Evolutionary conservation across 805 yeast genomes (phyloP).

Genomic region (Kazachstania psychrophila): DNA sequence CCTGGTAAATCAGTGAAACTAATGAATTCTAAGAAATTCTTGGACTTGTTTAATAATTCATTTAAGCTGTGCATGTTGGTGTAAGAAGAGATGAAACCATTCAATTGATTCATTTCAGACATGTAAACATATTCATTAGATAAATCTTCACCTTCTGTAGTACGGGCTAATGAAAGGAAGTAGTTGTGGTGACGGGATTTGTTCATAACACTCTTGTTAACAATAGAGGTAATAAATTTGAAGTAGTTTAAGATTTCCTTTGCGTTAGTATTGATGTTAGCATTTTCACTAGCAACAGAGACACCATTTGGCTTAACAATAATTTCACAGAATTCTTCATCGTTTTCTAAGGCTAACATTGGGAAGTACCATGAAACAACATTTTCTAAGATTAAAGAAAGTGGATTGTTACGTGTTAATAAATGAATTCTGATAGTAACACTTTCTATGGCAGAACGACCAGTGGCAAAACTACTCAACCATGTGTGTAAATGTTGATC

Average conservation of each 20-base stretch:
- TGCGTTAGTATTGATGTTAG: conserved; percentile 25
- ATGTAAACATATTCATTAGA: conserved; percentile 75
- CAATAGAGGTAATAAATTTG: conserved; percentile 73
- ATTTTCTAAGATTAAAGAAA: conserved; percentile 57
- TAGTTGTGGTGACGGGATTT: conserved; percentile 66
- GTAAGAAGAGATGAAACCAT: conserved; percentile 39
- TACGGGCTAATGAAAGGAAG: conserved; percentile 75
- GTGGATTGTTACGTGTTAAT: conserved; percentile 70
- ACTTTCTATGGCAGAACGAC: conserved; percentile 67
- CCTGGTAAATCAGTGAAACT: conserved; percentile 78
- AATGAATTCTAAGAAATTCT: conserved; percentile 48
- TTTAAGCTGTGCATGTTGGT: conserved; percentile 23
- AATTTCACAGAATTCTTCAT: conserved; percentile 45
- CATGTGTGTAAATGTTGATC: conserved; percentile 27
- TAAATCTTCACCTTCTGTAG: conserved; percentile 59
- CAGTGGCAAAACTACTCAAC: conserved; percentile 69
- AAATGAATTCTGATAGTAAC: conserved; percentile 54
- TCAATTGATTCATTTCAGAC: conserved; percentile 82
- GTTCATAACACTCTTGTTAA: conserved; percentile 77
- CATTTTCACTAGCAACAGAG: conserved; percentile 18
- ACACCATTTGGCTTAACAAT: conserved; percentile 43
- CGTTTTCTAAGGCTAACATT: conserved; percentile 45
- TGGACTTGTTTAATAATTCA: conserved; percentile 35
- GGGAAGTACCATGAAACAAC: conserved; percentile 50
- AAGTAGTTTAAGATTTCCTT: conserved; percentile 38